Evolutionary conservation across 345 rosid species (phyloP).

Genomic region (Barbarea vulgaris): DNA sequence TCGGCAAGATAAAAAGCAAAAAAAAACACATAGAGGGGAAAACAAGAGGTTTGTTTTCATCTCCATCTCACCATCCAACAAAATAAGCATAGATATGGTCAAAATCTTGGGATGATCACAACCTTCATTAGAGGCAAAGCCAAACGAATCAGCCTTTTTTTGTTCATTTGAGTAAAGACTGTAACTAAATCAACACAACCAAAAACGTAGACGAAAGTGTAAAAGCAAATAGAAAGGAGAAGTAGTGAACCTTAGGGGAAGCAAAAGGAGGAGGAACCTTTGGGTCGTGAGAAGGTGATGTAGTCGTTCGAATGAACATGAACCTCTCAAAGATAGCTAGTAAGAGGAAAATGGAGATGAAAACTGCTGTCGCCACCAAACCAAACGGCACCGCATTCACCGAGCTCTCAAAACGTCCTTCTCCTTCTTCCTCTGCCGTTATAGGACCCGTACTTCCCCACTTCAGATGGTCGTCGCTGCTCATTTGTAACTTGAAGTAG

Average conservation of each 20-base stretch:
- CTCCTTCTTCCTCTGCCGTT: constrained; percentile 53
- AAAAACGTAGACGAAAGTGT: constrained; percentile 3
- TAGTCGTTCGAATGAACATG: constrained; percentile 4
- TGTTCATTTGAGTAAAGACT: neutral
- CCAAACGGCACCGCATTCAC: constrained; percentile 89
- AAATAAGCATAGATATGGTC: neutral
- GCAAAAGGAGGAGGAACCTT: constrained; percentile 35
- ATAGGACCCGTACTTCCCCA: constrained; percentile 12
- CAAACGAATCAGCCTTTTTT: neutral
- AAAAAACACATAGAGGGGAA: neutral
- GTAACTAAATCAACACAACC: neutral
- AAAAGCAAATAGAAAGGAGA: constrained; percentile 3
- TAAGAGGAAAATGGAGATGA: constrained; percentile 78
- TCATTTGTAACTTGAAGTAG: constrained; percentile 29
- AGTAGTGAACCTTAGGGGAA: constrained; percentile 53
- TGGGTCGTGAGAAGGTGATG: constrained; percentile 39
- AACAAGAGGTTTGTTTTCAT: neutral
- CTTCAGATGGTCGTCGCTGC: neutral
- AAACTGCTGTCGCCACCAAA: constrained; percentile 82
- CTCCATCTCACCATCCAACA: neutral
- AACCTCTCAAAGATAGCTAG: constrained; percentile 87
- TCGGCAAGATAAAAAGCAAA: neutral
- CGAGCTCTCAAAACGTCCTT: constrained; percentile 68
- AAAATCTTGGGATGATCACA: neutral
- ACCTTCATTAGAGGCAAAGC: neutral